Base-by-base conservation (phyloP, 306 rosid species). In the Herpetospermum pedunculosum region DNA sequence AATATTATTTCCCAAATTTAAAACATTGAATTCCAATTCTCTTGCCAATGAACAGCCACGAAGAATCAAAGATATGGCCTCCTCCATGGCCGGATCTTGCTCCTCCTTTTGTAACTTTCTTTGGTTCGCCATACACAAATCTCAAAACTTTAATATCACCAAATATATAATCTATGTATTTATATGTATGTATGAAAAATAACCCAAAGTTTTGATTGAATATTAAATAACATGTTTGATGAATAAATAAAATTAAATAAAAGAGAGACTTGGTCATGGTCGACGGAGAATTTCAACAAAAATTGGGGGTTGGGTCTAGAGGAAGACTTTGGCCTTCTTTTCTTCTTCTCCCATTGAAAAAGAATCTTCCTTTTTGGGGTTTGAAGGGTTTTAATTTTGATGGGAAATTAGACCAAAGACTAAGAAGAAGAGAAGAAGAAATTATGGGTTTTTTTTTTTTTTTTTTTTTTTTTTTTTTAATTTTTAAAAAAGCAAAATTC, bases 191-290 rank as follows among this genome's bases (percentile, higher is more conserved):
- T 28, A 26, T 44, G 13, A 6, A 26, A 23, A 54, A 54, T 2
- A 54, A 25, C 34, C 18, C 18, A 19, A 19, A 19, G 13, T 57
- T 37, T 21, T 41, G 43, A 67, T 38, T 38, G 49, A 34, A 32
- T 34, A 32, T 72, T 38, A 29, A 53, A 60, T 37, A 43, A 5
- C 69, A 46, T 79, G 70, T 77, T 73, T 34, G 7, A 60, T 5
- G 37, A 28, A 14, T 5, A 2, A 60, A 30, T 15, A 16, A 79
- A 55, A 3, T 28, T n/a, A 52, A 73, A 75, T 6, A 41, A 70
- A 26, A 49, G 44, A 40, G 35, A 21, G 98, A 90, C 92, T 80
- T 37, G 10, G 92, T 84, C 91, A 73, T 74, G 87, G 93, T 87
- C 92, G 38, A 53, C 32, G 52, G 40, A 52, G 52, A 38, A 73